Base-by-base conservation (phyloP, 2,329 filamentous ascomycete genomes). In the Fusarium transvaalense region DNA sequence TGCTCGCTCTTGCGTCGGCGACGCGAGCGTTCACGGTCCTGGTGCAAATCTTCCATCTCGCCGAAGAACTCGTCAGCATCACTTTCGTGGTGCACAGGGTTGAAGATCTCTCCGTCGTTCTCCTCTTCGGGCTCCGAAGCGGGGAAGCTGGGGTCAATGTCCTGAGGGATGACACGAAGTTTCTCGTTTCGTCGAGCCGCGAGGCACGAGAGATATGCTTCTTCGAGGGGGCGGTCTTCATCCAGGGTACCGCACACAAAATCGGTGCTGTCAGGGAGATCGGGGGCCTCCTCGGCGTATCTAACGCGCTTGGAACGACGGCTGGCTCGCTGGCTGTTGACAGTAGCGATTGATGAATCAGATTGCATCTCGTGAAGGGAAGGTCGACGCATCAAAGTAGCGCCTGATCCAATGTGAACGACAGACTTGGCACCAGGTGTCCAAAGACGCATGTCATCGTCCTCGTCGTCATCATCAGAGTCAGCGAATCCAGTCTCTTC, bases 191-290 rank as follows among this genome's bases (percentile, higher is more conserved):
- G 91, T 70, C 92, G 90, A 56, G 92, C 90, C 74, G 94, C 92
- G 60, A 97, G 86, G 73, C 92, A 93, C 3, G 92, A 92, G 57
- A 97, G 86, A 78, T 97, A 99, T 1, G 93, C 95, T 71, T 94
- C 93, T 77, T 99, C 96, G n/a, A 98, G 82, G 4, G 94, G 93
- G 43, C 93, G 90, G 75, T 99, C 96, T 79, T 99, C 96, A 71
- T 99, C 96, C 21, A 99, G 85, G 2, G 96, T 99, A 61, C 96
- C 96, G 75, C 96, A 98, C n/a, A 99, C 96, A 71, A 99, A 99
- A 78, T 99, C 96, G 15, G 96, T 98, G 79, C 94, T 97, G 78
- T 99, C 96, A 2, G 96, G 96, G 13, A 99, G 84, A 76, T 97
- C 93, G 3, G 93, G 92, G 1, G 91, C 92, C 25, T 86, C 85